Evolutionary conservation across 2,329 filamentous ascomycete species (phyloP).

Genomic region (Nigrospora osmanthi): DNA sequence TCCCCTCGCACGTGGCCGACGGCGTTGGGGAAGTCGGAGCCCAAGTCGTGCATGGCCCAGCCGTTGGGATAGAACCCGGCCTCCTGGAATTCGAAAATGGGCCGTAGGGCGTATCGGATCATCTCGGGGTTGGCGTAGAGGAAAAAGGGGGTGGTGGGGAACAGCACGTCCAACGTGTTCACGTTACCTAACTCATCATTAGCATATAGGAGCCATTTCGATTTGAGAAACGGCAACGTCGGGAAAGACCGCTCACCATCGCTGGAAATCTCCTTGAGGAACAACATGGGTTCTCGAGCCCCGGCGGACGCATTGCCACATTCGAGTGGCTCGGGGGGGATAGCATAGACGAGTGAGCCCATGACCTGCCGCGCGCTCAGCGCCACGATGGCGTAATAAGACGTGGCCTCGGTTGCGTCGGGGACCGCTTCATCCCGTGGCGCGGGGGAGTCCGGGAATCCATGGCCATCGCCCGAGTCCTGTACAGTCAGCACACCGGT

Average conservation of each 20-base stretch:
- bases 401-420: constrained; percentile 62
- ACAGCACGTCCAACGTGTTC: constrained; percentile 80
- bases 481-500: constrained; percentile 8
- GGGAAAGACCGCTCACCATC: constrained; percentile 43
- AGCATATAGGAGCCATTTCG: too few species aligned
- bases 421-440: constrained; percentile 47
- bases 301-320: neutral
- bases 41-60: constrained; percentile 69
- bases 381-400: constrained; percentile 69
- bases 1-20: constrained; percentile 61
- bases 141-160: constrained; percentile 77
- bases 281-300: constrained; percentile 57
- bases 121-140: constrained; percentile 73
- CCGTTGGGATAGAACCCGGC: constrained; percentile 75
- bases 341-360: constrained; percentile 66
- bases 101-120: constrained; percentile 69
- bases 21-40: constrained; percentile 61
- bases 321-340: constrained; percentile 39
- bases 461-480: constrained; percentile 11
- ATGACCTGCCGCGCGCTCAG: constrained; percentile 72
- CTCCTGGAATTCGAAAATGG: constrained; percentile 69
- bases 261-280: constrained; percentile 78
- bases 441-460: constrained; percentile 30
- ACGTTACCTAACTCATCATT: constrained; percentile 41
- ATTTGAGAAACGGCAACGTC: too few species aligned